Conservation (phyloP, 1,284 basidiomycete genomes). For the Cryptococcus wingfieldii region DNA sequence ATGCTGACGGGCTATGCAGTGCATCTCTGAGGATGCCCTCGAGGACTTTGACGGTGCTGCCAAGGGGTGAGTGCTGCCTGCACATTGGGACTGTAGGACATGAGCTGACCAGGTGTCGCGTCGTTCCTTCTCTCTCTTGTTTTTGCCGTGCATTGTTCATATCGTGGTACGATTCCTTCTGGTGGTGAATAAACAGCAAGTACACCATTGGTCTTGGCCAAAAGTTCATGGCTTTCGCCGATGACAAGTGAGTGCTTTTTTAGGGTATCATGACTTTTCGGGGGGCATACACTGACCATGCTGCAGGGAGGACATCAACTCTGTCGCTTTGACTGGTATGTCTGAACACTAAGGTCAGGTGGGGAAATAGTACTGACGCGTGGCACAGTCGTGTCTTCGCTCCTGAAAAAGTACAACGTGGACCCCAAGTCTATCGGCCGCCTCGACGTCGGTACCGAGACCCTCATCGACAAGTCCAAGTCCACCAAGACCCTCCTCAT, state of each 20-base stretch:
- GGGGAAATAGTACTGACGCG: conserved; percentile 21
- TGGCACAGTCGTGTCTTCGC: conserved; percentile 66
- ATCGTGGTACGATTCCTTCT: too few species aligned
- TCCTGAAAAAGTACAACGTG: conserved; percentile 91
- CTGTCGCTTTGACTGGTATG: conserved; percentile 85
- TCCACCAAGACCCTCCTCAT: conserved; percentile 98
- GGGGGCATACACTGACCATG: conserved; percentile 2
- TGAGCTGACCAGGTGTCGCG: too few species aligned
- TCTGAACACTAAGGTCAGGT: neutral
- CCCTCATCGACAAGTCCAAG: conserved; percentile 99
- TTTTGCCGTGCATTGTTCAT: too few species aligned
- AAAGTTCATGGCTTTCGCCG: conserved; percentile 96
- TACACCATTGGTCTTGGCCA: conserved; percentile 99
- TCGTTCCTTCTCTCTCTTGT: too few species aligned
- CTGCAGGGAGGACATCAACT: conserved; percentile 87
- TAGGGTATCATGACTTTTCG: neutral
- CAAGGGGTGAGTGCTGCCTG: conserved; percentile 56
- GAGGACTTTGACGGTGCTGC: conserved; percentile 94
- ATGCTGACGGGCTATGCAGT: conserved; percentile 53
- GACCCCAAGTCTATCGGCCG: conserved; percentile 95
- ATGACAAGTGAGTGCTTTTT: conserved; percentile 60
- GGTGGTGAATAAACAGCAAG: conserved; percentile 52
- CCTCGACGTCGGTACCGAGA: conserved; percentile 97
- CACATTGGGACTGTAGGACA: too few species aligned
- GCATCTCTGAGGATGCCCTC: conserved; percentile 90